Evolutionary conservation across 495 filamentous ascomycete genomes (phyloP).

Genomic region (Penicillium fimorum): DNA sequence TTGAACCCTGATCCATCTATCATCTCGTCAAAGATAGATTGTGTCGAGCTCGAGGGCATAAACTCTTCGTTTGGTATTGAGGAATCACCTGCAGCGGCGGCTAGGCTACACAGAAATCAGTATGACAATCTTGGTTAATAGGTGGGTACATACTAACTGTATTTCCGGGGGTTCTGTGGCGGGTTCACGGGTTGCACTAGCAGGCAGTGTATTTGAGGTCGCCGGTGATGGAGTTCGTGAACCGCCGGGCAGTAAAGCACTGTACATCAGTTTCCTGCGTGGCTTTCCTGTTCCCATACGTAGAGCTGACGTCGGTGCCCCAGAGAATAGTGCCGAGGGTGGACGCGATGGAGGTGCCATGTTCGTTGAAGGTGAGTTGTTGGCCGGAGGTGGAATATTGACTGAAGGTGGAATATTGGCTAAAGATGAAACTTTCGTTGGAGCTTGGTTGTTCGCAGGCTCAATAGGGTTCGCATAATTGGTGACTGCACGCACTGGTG

Average conservation of each 20-base stretch:
- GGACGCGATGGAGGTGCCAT: slow-evolving; percentile 9
- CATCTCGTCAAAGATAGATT: slow-evolving; percentile 35
- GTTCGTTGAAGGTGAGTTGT: not conserved
- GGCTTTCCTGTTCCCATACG: slow-evolving; percentile 39
- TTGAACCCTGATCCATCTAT: slow-evolving; percentile 13
- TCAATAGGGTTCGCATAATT: not conserved
- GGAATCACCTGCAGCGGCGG: not conserved
- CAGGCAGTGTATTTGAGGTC: slow-evolving; percentile 5
- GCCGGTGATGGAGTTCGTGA: slow-evolving; percentile 15
- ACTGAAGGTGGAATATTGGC: not conserved
- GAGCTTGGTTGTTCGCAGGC: not conserved
- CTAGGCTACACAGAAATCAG: slow-evolving; percentile 22
- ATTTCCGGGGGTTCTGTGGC: slow-evolving; percentile 10
- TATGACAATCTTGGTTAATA: not conserved
- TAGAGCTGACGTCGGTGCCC: slow-evolving; percentile 25
- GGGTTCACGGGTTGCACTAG: slow-evolving; percentile 8
- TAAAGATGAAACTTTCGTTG: not conserved
- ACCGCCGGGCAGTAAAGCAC: slow-evolving; percentile 36
- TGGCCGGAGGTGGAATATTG: not conserved
- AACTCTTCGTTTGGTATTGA: slow-evolving; percentile 24
- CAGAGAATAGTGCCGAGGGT: not conserved
- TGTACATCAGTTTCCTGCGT: slow-evolving; percentile 50
- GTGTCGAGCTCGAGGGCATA: slow-evolving; percentile 31
- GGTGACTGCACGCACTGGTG: not conserved
- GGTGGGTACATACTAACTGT: slow-evolving; percentile 36